Conservation (phyloP, 1,139 yeast species). For the Geotrichum candidum region DNA sequence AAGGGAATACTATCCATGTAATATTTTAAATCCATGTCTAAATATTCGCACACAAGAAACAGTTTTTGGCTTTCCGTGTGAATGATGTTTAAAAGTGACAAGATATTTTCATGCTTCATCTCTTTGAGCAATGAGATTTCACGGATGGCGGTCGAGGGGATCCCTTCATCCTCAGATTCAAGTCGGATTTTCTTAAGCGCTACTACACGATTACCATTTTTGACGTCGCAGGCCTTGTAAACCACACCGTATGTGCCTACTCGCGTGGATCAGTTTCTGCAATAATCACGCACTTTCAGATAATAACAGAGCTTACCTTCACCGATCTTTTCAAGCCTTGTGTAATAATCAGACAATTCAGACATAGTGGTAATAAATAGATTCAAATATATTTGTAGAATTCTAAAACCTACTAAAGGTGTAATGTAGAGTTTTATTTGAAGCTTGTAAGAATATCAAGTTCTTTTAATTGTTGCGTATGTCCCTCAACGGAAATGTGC, state of each 20-base stretch:
- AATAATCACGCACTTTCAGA: neutral
- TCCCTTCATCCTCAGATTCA: conserved; percentile 97
- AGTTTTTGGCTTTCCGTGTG: conserved; percentile 92
- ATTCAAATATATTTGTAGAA: neutral
- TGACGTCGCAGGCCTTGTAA: conserved; percentile 86
- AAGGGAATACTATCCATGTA: conserved; percentile 95
- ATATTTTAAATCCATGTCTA: conserved; percentile 88
- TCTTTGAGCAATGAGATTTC: conserved; percentile 92
- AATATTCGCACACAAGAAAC: conserved; percentile 84
- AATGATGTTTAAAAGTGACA: conserved; percentile 82
- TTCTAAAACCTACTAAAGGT: neutral
- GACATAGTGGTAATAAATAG: neutral
- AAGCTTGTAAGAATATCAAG: neutral
- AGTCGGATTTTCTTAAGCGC: conserved; percentile 91
- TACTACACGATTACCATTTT: conserved; percentile 83
- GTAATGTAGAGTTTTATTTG: neutral
- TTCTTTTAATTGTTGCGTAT: too few species aligned
- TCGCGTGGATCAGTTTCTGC: neutral
- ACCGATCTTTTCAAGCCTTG: conserved; percentile 91
- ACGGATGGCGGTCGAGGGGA: conserved; percentile 95
- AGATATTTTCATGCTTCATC: conserved; percentile 86
- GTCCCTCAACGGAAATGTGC: too few species aligned
- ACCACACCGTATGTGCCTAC: conserved; percentile 92
- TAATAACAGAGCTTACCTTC: conserved; percentile 54
- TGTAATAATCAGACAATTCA: conserved; percentile 83